Conservation (phyloP, 371 early-diverging fungal genomes). For the Actinomortierella wolfii region DNA sequence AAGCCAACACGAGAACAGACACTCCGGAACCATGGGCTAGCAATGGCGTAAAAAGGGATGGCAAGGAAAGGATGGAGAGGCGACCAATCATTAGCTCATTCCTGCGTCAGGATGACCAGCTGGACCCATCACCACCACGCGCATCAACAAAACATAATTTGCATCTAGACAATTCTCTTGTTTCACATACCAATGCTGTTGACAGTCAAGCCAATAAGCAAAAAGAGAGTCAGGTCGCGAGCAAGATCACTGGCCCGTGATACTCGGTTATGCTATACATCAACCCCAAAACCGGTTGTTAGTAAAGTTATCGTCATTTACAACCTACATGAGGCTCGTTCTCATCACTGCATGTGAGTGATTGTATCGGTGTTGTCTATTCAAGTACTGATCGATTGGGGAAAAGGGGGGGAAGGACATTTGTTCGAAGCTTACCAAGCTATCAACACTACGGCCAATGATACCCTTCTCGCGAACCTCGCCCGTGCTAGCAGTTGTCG, state of each 20-base stretch:
- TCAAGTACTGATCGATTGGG: neutral
- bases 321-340: neutral
- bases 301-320: too few species aligned
- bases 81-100: too few species aligned
- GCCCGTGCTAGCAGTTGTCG: too few species aligned
- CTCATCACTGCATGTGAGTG: neutral
- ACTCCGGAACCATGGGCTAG: conserved; percentile 16
- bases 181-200: conserved; percentile 26
- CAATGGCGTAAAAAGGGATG: neutral
- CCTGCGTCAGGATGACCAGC: too few species aligned
- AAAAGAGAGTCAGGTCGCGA: conserved; percentile 40
- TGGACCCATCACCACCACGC: too few species aligned
- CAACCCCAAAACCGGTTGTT: neutral
- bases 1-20: conserved; percentile 13
- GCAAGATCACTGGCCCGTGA: conserved; percentile 8
- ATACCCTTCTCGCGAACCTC: neutral
- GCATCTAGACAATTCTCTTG: neutral
- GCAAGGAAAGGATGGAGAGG: too few species aligned
- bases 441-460: conserved; percentile 8
- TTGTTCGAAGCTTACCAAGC: neutral
- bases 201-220: conserved; percentile 27
- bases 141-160: neutral
- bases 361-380: too few species aligned
- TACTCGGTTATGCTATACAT: conserved; percentile 14
- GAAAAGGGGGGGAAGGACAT: neutral